phyloP scores from a whole-genome alignment of 805 yeast genomes.

The Naumovozyma baii region DNA sequence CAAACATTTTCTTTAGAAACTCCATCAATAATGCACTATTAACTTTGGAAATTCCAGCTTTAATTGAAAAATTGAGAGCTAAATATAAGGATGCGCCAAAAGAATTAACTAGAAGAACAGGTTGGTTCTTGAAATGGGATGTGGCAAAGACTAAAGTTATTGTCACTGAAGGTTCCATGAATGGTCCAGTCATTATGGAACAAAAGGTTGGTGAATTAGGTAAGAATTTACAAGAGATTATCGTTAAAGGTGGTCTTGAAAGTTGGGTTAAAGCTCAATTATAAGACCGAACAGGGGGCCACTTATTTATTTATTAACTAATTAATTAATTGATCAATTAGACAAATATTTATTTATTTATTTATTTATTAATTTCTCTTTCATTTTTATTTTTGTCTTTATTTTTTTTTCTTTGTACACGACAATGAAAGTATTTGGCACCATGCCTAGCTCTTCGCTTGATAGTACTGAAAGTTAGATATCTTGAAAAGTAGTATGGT shows the following conservation, averaged over 20 bases:
- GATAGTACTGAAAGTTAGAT: no score
- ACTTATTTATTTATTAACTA: constrained; percentile 4
- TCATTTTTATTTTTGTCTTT: no score
- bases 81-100: constrained; percentile 44
- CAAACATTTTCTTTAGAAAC: constrained; percentile 92
- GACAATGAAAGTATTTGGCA: no score
- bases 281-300: no score
- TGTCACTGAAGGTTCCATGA: constrained; percentile 51
- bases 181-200: constrained; percentile 49
- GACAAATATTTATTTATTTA: background rate
- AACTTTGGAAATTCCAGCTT: constrained; percentile 85
- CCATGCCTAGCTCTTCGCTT: no score
- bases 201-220: constrained; percentile 96
- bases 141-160: constrained; percentile 75
- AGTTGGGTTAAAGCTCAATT: constrained; percentile 90
- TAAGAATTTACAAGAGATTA: constrained; percentile 89
- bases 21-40: constrained; percentile 91
- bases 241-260: constrained; percentile 94
- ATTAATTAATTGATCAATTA: background rate
- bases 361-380: no score
- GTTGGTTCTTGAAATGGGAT: constrained; percentile 88
- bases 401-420: no score
- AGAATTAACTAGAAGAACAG: constrained; percentile 89
- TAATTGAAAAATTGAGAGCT: constrained; percentile 67
- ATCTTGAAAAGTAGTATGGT: no score